phyloP scores from a whole-genome alignment of 2,329 filamentous ascomycete genomes.

The Huntiella savannae region DNA sequence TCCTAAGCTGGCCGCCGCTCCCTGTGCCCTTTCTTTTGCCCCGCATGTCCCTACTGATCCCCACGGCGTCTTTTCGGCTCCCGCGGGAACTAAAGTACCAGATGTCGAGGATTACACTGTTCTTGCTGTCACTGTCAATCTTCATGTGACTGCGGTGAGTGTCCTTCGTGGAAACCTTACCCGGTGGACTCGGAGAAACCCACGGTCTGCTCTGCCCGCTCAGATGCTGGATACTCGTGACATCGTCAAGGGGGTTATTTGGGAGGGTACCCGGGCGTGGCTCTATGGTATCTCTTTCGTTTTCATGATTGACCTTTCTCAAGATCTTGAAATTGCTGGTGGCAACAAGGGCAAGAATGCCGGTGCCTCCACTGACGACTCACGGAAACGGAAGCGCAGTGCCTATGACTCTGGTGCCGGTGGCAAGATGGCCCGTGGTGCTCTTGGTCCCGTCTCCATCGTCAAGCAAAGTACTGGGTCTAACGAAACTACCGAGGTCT shows the following conservation, averaged over 20 bases:
- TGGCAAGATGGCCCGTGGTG: conserved; percentile 29
- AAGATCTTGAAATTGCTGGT: conserved; percentile 36
- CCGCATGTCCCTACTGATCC: conserved; percentile 23
- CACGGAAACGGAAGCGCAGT: conserved; percentile 35
- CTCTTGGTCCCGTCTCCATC: conserved; percentile 26
- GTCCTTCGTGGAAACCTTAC: conserved; percentile 58
- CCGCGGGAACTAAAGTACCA: conserved; percentile 13
- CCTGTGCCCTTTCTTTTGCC: conserved; percentile 51
- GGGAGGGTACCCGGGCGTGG: conserved; percentile 67
- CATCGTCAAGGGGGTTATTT: conserved; percentile 64
- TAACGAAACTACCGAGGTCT: conserved; percentile 7
- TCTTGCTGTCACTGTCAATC: conserved; percentile 32
- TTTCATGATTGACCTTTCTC: conserved; percentile 75
- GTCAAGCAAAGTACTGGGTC: conserved; percentile 18
- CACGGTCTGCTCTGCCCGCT: conserved; percentile 51
- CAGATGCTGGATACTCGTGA: conserved; percentile 60
- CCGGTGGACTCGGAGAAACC: conserved; percentile 73
- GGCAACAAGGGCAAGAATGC: conserved; percentile 15
- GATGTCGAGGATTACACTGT: conserved; percentile 29
- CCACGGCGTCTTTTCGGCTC: conserved; percentile 13
- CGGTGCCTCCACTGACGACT: conserved; percentile 18
- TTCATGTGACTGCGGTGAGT: conserved; percentile 59
- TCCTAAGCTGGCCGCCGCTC: conserved; percentile 45
- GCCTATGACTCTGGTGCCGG: conserved; percentile 32
- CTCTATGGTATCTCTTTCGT: conserved; percentile 73